phyloP scores from a whole-genome alignment of 106 monocot genomes.

The Amphibolis antarctica region DNA sequence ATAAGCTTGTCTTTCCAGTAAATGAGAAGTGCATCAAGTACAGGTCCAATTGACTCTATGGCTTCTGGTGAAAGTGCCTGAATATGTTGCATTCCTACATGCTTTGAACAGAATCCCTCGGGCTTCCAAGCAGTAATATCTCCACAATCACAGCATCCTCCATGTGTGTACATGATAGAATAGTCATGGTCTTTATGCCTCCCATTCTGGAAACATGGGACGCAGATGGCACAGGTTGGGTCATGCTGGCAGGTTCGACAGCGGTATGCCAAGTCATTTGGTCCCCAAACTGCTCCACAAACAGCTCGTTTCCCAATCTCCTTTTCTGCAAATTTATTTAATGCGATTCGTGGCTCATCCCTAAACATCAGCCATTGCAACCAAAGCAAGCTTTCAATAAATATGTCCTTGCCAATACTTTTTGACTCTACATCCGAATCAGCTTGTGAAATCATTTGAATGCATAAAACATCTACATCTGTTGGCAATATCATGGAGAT shows the following conservation, averaged over 20 bases:
- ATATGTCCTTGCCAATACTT: conserved; percentile 16
- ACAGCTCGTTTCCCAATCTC: conserved; percentile 56
- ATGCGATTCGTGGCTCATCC: conserved; percentile 32
- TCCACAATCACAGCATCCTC: conserved; percentile 98
- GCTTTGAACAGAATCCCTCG: conserved; percentile 89
- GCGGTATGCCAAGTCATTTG: conserved; percentile 73
- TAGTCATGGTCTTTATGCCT: conserved; percentile 89
- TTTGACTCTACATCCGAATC: conserved; percentile 1
- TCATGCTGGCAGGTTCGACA: conserved; percentile 89
- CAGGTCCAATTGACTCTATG: conserved; percentile 48
- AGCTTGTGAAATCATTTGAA: too few species aligned
- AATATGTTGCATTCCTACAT: conserved; percentile 66
- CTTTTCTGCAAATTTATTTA: conserved; percentile 33
- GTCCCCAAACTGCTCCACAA: conserved; percentile 82
- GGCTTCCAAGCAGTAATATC: conserved; percentile 92
- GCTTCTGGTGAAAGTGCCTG: conserved; percentile 45
- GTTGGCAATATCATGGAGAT: conserved; percentile 42
- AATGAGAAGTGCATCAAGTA: conserved; percentile 54
- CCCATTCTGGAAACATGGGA: conserved; percentile 89
- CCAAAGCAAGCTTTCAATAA: conserved; percentile 49
- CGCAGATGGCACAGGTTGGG: conserved; percentile 90
- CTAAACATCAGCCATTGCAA: conserved; percentile 95
- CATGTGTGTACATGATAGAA: conserved; percentile 76
- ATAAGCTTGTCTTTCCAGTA: conserved; percentile 56
- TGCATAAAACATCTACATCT: conserved; percentile 23